Evolutionary conservation across 176 grass and related monocot genomes (phyloP).

Genomic region (Eremochloa ophiuroides): DNA sequence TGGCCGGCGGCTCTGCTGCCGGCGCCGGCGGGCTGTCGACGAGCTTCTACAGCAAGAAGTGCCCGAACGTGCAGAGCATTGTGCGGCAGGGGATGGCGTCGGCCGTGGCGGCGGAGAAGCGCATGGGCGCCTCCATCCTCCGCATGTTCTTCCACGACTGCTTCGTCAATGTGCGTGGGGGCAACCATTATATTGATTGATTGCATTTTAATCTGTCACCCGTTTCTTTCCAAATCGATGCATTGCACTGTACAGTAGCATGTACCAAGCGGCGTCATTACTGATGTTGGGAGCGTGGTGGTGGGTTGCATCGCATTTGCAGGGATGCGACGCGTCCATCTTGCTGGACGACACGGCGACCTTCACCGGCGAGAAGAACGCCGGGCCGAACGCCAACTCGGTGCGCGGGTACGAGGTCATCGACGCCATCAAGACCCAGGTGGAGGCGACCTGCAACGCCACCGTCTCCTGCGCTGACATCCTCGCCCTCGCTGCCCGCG

Average conservation of each 20-base stretch:
- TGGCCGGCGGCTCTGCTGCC: neutral
- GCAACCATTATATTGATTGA: neutral
- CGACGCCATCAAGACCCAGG: conserved; percentile 71
- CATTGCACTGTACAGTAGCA: neutral
- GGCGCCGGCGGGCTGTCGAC: conserved; percentile 31
- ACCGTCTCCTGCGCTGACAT: conserved; percentile 90
- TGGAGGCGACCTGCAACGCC: conserved; percentile 53
- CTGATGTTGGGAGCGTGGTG: neutral
- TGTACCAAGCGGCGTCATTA: neutral
- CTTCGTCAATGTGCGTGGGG: conserved; percentile 53
- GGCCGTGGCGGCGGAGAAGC: conserved; percentile 39
- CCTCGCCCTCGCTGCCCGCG: conserved; percentile 66
- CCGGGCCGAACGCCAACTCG: conserved; percentile 63
- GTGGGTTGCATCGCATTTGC: neutral
- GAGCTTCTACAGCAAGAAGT: conserved; percentile 43
- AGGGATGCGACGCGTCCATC: conserved; percentile 81
- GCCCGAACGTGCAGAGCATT: conserved; percentile 46
- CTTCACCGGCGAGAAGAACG: conserved; percentile 64
- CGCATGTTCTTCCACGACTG: conserved; percentile 91
- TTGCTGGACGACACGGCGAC: conserved; percentile 57
- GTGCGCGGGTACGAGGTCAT: conserved; percentile 78
- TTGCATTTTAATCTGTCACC: neutral
- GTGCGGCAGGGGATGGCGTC: conserved; percentile 41
- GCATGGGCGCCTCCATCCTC: conserved; percentile 80
- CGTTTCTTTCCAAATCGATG: neutral